These are phyloP conservation scores for Pythium myriotylum DNA, from an alignment of 352 stramenopile species.

Conservation along the genomic window DNA sequence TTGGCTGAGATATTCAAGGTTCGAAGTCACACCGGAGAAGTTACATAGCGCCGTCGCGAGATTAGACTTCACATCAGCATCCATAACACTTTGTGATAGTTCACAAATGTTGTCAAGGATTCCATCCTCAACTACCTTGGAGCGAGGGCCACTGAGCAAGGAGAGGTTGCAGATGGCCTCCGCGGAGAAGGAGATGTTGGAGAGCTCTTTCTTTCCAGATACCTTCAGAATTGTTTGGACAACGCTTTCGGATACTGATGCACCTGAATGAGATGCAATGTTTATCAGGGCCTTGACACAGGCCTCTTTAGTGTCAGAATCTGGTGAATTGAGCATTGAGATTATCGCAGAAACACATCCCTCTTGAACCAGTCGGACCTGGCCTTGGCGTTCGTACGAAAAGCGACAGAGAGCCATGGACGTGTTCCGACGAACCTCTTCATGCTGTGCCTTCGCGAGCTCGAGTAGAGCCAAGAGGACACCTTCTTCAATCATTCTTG, in stretches of 20 bases:
- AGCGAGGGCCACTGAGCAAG: slow-evolving; percentile 59
- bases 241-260: slow-evolving; percentile 68
- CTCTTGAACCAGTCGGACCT: slow-evolving; percentile 78
- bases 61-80: slow-evolving; percentile 53
- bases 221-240: slow-evolving; percentile 81
- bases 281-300: slow-evolving; percentile 88
- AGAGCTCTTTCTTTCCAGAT: slow-evolving; percentile 61
- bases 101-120: slow-evolving; percentile 80
- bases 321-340: slow-evolving; percentile 81
- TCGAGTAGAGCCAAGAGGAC: slow-evolving; percentile 72
- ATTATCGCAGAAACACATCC: slow-evolving; percentile 82
- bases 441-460: slow-evolving; percentile 75
- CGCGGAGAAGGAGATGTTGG: slow-evolving; percentile 58
- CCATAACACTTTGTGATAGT: slow-evolving; percentile 43
- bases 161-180: slow-evolving; percentile 84
- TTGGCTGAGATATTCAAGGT: slow-evolving; percentile 70
- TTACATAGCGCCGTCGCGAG: slow-evolving; percentile 80
- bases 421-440: slow-evolving; percentile 83
- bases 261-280: slow-evolving; percentile 69
- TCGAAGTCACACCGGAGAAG: slow-evolving; percentile 69
- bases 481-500: slow-evolving; percentile 75
- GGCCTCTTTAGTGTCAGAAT: slow-evolving; percentile 80
- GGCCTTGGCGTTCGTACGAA: slow-evolving; percentile 71
- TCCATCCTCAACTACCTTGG: slow-evolving; percentile 79
- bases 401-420: slow-evolving; percentile 84